phyloP scores from a whole-genome alignment of 257 asterid species.

The Ajuga chamaepitys region DNA sequence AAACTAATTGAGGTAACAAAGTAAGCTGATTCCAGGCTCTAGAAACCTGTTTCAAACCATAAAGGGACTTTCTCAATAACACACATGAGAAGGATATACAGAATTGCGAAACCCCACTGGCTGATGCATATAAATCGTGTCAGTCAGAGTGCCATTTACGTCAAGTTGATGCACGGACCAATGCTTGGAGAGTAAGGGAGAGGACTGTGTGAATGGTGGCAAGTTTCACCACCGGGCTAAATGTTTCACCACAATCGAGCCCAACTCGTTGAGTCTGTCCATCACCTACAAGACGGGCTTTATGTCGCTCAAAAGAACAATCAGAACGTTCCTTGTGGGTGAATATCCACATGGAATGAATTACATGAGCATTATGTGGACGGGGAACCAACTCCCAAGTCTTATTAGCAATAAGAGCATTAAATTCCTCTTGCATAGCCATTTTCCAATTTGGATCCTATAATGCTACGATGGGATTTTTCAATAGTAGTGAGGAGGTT shows the following conservation, averaged over 20 bases:
- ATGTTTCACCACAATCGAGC: not conserved
- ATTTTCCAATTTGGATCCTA: not conserved
- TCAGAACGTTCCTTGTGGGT: no score
- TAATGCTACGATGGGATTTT: not conserved
- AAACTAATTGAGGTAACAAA: no score
- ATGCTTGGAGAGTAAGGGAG: not conserved
- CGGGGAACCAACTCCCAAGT: not conserved
- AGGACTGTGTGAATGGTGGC: not conserved
- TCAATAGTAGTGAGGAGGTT: not conserved
- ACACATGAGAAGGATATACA: not conserved
- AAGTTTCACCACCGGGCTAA: not conserved
- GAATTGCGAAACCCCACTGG: not conserved
- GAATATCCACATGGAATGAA: no score
- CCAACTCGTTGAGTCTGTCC: not conserved
- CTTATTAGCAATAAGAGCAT: not conserved
- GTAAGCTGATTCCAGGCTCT: no score
- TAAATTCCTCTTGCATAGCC: not conserved
- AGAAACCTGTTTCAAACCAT: no score
- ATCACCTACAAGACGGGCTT: no score
- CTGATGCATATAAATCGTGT: not conserved
- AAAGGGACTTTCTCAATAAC: no score
- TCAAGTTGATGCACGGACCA: not conserved
- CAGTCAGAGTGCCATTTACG: no score
- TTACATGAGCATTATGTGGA: no score
- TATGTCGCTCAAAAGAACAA: no score